phyloP scores from a whole-genome alignment of 768 basidiomycete genomes.

The Lyophyllum atratum region DNA sequence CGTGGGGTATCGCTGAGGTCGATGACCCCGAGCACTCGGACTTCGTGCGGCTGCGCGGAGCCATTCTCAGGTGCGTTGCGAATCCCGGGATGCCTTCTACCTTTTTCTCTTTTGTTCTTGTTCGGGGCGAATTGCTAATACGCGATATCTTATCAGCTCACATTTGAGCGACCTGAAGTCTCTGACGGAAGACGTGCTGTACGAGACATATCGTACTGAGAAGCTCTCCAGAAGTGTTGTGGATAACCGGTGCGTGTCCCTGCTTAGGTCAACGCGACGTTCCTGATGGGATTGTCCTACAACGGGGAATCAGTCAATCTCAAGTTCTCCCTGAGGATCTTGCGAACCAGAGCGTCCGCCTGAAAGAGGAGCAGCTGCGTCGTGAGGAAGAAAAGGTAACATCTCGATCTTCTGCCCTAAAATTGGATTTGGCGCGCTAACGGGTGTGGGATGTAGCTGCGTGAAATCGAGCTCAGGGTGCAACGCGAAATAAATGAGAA shows the following conservation, averaged over 20 bases:
- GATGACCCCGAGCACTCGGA: conserved; percentile 93
- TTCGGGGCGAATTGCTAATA: conserved; percentile 6
- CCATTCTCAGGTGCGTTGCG: conserved; percentile 59
- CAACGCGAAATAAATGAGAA: conserved; percentile 89
- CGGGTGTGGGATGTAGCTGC: conserved; percentile 46
- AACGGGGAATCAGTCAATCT: conserved; percentile 46
- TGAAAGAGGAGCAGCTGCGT: conserved; percentile 91
- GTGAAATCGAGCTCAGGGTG: conserved; percentile 84
- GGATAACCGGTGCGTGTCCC: conserved; percentile 48
- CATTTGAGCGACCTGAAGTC: conserved; percentile 86
- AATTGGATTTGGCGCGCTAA: not conserved
- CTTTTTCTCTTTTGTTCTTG: conserved; percentile 24
- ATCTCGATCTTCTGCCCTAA: not conserved
- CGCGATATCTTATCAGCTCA: conserved; percentile 45
- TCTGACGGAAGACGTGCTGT: conserved; percentile 80
- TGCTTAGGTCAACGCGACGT: not conserved
- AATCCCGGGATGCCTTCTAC: not conserved
- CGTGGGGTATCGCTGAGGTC: conserved; percentile 91
- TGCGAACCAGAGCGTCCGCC: conserved; percentile 79
- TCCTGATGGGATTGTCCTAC: conserved; percentile 1
- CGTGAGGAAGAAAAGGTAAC: conserved; percentile 81
- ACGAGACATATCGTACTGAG: conserved; percentile 89
- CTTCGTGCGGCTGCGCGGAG: conserved; percentile 75
- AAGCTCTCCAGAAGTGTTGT: conserved; percentile 74
- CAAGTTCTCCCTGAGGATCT: conserved; percentile 85